Base-by-base conservation (phyloP, 805 yeast genomes). In the Barnettozyma salicaria region DNA sequence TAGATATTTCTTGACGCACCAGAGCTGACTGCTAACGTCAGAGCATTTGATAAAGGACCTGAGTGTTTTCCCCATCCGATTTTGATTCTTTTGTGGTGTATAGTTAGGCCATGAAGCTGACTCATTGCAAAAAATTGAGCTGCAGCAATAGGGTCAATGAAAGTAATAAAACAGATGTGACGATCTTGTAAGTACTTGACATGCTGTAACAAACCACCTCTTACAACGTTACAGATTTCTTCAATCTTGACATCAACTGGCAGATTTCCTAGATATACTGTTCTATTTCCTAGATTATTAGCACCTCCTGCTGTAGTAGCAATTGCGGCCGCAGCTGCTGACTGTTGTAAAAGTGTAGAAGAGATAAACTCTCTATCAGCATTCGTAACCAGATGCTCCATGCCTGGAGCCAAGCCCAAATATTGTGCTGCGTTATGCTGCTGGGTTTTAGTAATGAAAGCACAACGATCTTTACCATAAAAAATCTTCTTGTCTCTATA, bases 11-110 rank as follows among this genome's bases (percentile, higher is more conserved):
- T 76, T 16, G 92, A 78, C 0, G 97, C 97, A 27, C 97, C 97
- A 45, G 85, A 82, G 17, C 92, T 79, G 19, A 89, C 96, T 1
- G 97, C 97, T 40, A 84, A 65, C 7, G 89, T 82, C 40, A 90
- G 71, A 3, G 95, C 88, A 48, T 85, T 83, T 9, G 94, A 80
- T 45, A 90, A 68, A 1, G 95, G 88, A 9, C 97, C 97, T 6
- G 95, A 80, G 56, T 90, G 96, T 61, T 87, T 89, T 32, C 97
- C 98, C 97, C 98, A 90, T 16, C 97, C 96, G 39, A 90, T 88
- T 58, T 85, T 86, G 48, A 90, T 81, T 52, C 89, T 74, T 52
- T 94, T 73, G 57, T 80, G 81, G 56, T 85, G 95, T 42, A 90
- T 82, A 14, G 88, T 75, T 42, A 90, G 67, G 1, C 96, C 96